A percentile compares a stretch with the other conserved stretches of the same genome.
Evolutionary conservation across 2,329 filamentous ascomycete species (phyloP).

Genomic region (Dactylonectria macrodidyma): DNA sequence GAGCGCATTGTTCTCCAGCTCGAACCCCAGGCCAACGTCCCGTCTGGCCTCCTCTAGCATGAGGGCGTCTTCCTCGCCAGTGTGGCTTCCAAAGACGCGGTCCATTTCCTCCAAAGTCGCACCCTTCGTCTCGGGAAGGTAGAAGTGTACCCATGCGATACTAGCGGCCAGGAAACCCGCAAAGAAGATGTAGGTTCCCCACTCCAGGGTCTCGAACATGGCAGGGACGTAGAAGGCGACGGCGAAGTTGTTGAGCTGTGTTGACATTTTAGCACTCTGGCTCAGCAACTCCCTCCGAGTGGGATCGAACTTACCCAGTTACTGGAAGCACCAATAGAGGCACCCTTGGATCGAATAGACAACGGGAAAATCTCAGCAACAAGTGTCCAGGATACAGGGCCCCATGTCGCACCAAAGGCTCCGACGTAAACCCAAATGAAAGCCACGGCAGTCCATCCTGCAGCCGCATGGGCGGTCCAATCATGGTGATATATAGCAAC

Average conservation of each 20-base stretch:
- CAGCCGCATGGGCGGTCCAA: conserved; percentile 54
- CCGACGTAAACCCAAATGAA: conserved; percentile 67
- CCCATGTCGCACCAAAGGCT: conserved; percentile 59
- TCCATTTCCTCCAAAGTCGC: conserved; percentile 70
- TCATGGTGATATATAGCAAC: conserved; percentile 55
- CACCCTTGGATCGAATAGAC: conserved; percentile 61
- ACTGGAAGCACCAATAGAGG: conserved; percentile 58
- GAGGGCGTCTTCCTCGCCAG: conserved; percentile 46
- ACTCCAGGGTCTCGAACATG: conserved; percentile 56
- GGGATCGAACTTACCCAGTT: conserved; percentile 54
- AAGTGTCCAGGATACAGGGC: conserved; percentile 64
- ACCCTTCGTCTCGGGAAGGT: conserved; percentile 69
- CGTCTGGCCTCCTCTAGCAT: conserved; percentile 41
- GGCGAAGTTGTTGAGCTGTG: conserved; percentile 60
- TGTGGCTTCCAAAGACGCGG: conserved; percentile 61
- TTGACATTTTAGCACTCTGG: not conserved
- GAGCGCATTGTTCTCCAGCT: conserved; percentile 34
- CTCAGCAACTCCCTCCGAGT: not conserved
- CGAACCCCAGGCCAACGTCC: conserved; percentile 41
- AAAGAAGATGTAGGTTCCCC: conserved; percentile 72
- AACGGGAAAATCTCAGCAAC: conserved; percentile 63
- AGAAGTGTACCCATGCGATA: conserved; percentile 65
- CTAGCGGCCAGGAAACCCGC: conserved; percentile 63
- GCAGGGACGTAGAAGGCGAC: conserved; percentile 62
- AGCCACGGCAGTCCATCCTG: conserved; percentile 57